Conservation (phyloP, 805 yeast genomes). For the Kuraishia hungarica region DNA sequence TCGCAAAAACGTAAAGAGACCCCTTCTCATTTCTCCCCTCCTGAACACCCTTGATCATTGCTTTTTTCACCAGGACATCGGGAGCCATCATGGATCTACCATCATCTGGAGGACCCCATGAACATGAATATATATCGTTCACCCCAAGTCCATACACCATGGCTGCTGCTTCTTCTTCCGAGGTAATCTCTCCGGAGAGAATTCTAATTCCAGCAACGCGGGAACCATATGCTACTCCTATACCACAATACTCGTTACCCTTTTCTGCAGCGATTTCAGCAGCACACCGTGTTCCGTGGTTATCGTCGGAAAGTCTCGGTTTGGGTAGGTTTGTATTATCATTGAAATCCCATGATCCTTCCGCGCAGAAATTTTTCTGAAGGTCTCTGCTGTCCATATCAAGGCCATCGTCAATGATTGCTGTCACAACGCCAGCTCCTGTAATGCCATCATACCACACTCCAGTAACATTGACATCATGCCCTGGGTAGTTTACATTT, state of each 20-base stretch:
- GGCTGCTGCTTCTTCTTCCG: conserved; percentile 89
- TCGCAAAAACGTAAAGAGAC: conserved; percentile 86
- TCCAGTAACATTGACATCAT: conserved; percentile 81
- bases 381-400: conserved; percentile 78
- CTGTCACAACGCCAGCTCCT: conserved; percentile 77
- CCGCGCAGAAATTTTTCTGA: conserved; percentile 52
- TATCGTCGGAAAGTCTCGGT: conserved; percentile 75
- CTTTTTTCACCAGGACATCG: conserved; percentile 64
- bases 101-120: conserved; percentile 98
- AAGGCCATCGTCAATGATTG: conserved; percentile 90
- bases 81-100: conserved; percentile 86
- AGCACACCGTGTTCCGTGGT: conserved; percentile 96
- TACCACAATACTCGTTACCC: conserved; percentile 79
- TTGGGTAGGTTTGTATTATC: conserved; percentile 66
- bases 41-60: conserved; percentile 75
- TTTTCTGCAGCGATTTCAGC: conserved; percentile 92
- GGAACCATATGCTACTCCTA: conserved; percentile 89
- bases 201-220: conserved; percentile 88
- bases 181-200: conserved; percentile 67
- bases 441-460: conserved; percentile 79
- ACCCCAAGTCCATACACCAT: conserved; percentile 70
- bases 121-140: conserved; percentile 92
- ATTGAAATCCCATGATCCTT: conserved; percentile 94
- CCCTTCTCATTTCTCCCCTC: conserved; percentile 81
- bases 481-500: conserved; percentile 63